phyloP scores from a whole-genome alignment of 2,329 filamentous ascomycete species.

The Talaromyces sp. region DNA sequence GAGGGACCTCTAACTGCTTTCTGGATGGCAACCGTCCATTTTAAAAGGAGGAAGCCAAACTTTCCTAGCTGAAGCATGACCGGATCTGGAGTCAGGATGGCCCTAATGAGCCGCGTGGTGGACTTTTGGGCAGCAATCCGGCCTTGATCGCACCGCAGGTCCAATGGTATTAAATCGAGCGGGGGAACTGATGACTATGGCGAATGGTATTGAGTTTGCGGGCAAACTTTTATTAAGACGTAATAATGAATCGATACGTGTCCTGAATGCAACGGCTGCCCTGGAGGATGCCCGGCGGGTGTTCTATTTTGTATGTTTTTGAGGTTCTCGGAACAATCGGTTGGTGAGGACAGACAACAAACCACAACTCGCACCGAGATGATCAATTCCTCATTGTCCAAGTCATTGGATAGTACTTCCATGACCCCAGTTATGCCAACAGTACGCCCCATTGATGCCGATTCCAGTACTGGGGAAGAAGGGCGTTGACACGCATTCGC shows the following conservation, averaged over 20 bases:
- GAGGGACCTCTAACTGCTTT: not conserved
- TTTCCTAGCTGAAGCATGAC: not conserved
- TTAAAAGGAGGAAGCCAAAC: not conserved
- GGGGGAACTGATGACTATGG: not conserved
- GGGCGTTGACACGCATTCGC: not conserved
- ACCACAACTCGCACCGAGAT: not conserved
- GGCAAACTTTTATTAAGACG: not conserved
- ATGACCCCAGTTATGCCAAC: not conserved
- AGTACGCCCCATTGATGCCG: too few relatives aligned
- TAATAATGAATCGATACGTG: not conserved
- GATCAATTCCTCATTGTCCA: not conserved
- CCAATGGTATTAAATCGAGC: not conserved
- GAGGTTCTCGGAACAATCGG: not conserved
- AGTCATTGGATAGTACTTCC: not conserved
- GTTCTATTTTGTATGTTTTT: not conserved
- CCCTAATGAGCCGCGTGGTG: not conserved
- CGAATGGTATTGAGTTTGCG: not conserved
- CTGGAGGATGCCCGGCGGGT: not conserved
- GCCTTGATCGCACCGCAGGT: not conserved
- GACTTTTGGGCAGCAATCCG: conserved; percentile 11
- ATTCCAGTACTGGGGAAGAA: not conserved
- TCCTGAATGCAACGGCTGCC: not conserved
- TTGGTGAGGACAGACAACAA: not conserved
- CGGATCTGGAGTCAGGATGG: not conserved
- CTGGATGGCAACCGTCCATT: not conserved